Evolutionary conservation across 2,329 filamentous ascomycete species (phyloP), one percentile per base, ranked within the genome.

Genomic region (Sarocladium brachiariae): DNA sequence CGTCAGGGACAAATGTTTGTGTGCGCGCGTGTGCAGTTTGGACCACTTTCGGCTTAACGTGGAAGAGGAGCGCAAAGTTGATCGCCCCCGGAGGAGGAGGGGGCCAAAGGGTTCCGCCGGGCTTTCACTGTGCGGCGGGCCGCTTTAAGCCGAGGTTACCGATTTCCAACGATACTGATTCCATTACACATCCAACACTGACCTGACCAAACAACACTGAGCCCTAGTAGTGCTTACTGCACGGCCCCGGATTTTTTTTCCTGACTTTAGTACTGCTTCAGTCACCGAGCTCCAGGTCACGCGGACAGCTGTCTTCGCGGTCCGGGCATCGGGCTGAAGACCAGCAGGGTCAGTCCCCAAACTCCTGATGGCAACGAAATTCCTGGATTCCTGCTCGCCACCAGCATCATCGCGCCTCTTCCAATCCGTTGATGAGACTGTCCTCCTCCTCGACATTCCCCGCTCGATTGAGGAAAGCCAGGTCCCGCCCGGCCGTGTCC

Each of bases 381-480:
- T 9, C 39, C 21, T 25, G 13, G 23, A 4, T 16, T 14, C 23
- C 21, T 11, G 27, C 9, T 14, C 39, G 21, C 14, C 21, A 23
- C 7, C 21, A 37, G 38, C 54, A 11, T 57, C 63, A 2, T 66
- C 64, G 16, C 52, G 69, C 21, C 60, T 71, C 49, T 70, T 61
- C 52, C 58, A 63, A 46, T 65, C 53, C 55, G 34, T 43, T 4
- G 61, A 66, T 56, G 60, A 66, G 46, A 71, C 75, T 41, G 65
- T 84, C 50, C 70, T 80, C 19, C 63, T 89, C 23, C 64, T 90
- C 49, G 87, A 91, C 59, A 78, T 89, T 41, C 86, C 87, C 21
- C 70, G 73, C 16, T 87, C 87, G 2, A 77, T 90, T 34, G 82
- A 86, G 56, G 72, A 80, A 53, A 80, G 79, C 16, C 87, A 90